phyloP scores from a whole-genome alignment of 2,329 filamentous ascomycete species.

The Colletotrichum kahawae region DNA sequence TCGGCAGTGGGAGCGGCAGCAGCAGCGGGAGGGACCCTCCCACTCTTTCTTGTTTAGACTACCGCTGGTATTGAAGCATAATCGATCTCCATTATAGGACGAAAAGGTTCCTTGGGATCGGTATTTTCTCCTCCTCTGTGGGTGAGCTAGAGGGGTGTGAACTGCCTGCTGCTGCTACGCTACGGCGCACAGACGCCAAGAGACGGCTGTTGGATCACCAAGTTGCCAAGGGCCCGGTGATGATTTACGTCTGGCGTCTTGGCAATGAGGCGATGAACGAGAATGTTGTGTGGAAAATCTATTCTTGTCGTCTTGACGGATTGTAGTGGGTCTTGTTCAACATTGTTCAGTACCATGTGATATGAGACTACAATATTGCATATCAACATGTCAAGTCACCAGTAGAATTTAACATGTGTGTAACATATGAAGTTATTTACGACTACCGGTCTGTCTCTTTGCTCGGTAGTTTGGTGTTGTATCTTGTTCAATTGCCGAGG shows the following conservation, averaged over 20 bases:
- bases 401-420: too few relatives aligned
- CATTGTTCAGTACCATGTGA: rapidly evolving
- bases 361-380: not conserved
- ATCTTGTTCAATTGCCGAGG: not conserved
- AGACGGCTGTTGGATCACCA: not conserved
- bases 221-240: not conserved
- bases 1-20: not conserved
- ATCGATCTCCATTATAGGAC: not conserved
- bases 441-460: not conserved
- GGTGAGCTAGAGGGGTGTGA: not conserved
- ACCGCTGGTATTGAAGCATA: not conserved
- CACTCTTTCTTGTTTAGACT: not conserved
- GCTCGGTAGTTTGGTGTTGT: not conserved
- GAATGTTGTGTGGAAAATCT: not conserved
- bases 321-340: not conserved
- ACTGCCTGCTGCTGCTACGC: not conserved
- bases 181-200: not conserved
- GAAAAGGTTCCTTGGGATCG: constrained; percentile 7
- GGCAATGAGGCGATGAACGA: not conserved
- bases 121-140: not conserved
- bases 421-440: not conserved
- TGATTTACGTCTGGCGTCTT: not conserved
- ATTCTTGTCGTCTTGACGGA: not conserved
- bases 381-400: too few relatives aligned
- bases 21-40: not conserved